Base-by-base conservation (phyloP, 192 early-diverging fungal genomes). In the Coemansia sp. region DNA sequence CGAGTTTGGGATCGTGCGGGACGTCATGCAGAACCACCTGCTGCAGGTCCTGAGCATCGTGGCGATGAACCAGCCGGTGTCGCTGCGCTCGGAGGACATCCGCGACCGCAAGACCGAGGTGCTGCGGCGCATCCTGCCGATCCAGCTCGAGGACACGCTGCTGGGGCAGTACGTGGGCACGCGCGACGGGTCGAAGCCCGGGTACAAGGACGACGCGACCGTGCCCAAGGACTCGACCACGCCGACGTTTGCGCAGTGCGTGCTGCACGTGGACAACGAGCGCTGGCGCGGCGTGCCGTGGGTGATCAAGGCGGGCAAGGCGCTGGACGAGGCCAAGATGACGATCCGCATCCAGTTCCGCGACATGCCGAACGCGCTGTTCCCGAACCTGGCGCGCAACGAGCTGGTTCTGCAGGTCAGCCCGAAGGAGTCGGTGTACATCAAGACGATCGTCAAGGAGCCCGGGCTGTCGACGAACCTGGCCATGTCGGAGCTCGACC, bases 1-100 rank as follows among this genome's bases (percentile, higher is more conserved):
- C 40, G 94, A 96, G 80, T 97, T 95, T 83, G 96, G 96, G 23
- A 96, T 98, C 44, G 94, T 98, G 63, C 92, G 96, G 57, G 96
- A 98, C 65, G 96, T 98, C 43, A 88, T 91, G 86, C 91, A 92
- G 81, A 92, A 92, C 76, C 89, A 98, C 72, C 61, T 98, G 59
- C 73, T 98, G 33, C 96, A 98, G 80, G 90, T 98, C 28, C 79
- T 98, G 67, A 86, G 92, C 43, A 82, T 98, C 38, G 85, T 96
- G 54, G 96, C 95, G 18, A 98, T 98, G 96, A 89, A 95, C 70
- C 86, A 87, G 51, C 96, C 96, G 11, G 86, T 90, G 33, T 87
- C 90, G 7, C 81, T 95, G 66, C 81, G 86, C 56, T 85, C 93
- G 23, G 95, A 98, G 77, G 91, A 94, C 60, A 88, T 98, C 56